phyloP scores from a whole-genome alignment of 345 rosid genomes.

The Eucalyptus pauciflora region DNA sequence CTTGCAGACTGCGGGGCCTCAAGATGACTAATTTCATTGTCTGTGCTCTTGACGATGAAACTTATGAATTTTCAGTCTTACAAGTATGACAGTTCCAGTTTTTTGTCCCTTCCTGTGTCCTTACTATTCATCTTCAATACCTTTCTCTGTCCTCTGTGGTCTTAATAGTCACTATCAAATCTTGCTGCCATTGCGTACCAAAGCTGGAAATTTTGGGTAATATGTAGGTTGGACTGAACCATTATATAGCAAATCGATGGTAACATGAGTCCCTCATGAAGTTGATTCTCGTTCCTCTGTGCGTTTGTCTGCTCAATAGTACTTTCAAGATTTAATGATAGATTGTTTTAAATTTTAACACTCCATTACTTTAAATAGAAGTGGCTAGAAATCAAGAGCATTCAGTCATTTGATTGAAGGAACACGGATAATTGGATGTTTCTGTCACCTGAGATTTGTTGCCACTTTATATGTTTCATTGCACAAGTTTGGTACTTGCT shows the following conservation, averaged over 20 bases:
- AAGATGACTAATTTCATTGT: conserved; percentile 61
- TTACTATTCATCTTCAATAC: not conserved
- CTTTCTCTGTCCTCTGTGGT: not conserved
- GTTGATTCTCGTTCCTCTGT: not conserved
- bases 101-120: not conserved
- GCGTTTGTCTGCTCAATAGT: not conserved
- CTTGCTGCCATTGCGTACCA: not conserved
- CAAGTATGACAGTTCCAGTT: conserved; percentile 32
- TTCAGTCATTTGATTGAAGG: not conserved
- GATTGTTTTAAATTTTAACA: not conserved
- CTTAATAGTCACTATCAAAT: not conserved
- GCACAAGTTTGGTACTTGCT: not conserved
- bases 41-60: conserved; percentile 83
- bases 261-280: not conserved
- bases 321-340: not conserved
- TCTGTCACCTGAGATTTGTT: not conserved
- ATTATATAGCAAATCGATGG: not conserved
- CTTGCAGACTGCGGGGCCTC: conserved; percentile 74
- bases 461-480: not conserved
- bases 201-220: not conserved
- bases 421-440: not conserved
- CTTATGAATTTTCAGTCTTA: conserved; percentile 55
- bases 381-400: not conserved
- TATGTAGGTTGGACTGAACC: not conserved
- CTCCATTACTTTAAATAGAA: not conserved